Percentiles rank a stretch among this genome's conserved stretches.
These are phyloP conservation scores for Phoma sp. DNA, from an alignment of 2,329 filamentous ascomycete genomes.

Conservation along the genomic window DNA sequence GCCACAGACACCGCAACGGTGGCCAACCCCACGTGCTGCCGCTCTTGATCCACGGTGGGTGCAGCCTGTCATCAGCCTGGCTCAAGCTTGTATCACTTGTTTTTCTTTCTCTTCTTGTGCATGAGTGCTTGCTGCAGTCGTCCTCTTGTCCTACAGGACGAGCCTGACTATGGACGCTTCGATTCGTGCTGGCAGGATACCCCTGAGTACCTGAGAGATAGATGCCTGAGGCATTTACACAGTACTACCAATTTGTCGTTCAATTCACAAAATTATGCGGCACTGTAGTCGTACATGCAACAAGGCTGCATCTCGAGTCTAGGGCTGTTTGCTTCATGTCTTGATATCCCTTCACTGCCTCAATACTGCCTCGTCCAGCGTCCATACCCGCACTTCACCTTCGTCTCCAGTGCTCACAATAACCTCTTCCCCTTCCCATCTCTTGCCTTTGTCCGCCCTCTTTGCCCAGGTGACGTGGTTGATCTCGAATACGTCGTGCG, in stretches of 20 bases:
- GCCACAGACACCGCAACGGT: conserved; percentile 3
- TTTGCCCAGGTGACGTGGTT: conserved; percentile 91
- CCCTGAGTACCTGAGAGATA: not conserved
- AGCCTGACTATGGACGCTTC: too few relatives aligned
- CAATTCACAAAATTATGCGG: conserved; percentile 9
- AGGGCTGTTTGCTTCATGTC: not conserved
- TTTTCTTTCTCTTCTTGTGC: too few relatives aligned
- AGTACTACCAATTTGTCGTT: not conserved
- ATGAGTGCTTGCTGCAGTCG: not conserved
- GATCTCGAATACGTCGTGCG: conserved; percentile 91
- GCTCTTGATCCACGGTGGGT: conserved; percentile 6
- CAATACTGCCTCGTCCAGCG: conserved; percentile 40
- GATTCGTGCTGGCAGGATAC: not conserved
- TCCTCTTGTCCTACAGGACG: not conserved
- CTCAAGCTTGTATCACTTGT: not conserved
- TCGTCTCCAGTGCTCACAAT: conserved; percentile 92
- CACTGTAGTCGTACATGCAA: not conserved
- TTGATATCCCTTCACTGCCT: not conserved
- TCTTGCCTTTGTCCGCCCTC: conserved; percentile 71
- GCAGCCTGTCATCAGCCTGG: conserved; percentile 19
- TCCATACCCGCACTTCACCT: conserved; percentile 85
- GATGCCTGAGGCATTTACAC: conserved; percentile 2
- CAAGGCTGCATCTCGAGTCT: not conserved
- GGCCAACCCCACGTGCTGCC: conserved; percentile 23
- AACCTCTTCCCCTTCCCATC: conserved; percentile 75